Percentiles rank a stretch among this genome's conserved stretches.
Conservation (phyloP, 75 land plant species). For the Larix kaempferi region DNA sequence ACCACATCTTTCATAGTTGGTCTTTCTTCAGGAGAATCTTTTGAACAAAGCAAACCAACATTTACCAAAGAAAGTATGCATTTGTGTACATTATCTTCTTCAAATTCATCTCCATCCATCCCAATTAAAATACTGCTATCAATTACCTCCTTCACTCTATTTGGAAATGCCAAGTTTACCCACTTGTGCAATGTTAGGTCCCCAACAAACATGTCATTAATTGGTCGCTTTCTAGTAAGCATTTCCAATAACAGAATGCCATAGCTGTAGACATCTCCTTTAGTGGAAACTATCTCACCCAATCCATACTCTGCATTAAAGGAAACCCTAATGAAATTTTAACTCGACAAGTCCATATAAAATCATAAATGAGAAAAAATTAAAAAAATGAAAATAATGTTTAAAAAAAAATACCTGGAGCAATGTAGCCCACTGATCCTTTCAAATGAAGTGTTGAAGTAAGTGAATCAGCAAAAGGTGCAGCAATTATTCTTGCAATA, state of each 20-base stretch:
- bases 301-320: conserved; percentile 14
- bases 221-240: no score
- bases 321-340: no score
- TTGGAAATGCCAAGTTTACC: no score
- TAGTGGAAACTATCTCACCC: conserved; percentile 17
- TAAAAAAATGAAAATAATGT: background rate
- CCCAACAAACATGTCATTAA: background rate
- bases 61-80: no score
- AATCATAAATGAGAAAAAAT: background rate
- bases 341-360: background rate
- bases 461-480: background rate
- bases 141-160: no score
- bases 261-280: conserved; percentile 19
- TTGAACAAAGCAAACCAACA: no score
- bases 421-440: background rate
- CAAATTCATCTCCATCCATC: no score
- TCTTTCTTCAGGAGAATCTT: no score
- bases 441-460: background rate
- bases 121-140: no score
- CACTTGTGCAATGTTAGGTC: no score
- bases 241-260: background rate
- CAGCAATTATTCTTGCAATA: background rate
- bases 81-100: no score
- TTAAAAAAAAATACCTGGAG: background rate
- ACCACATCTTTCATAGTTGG: no score